These are phyloP conservation scores for Ploettnerulaceae sp. DNA, from an alignment of 2,329 filamentous ascomycete genomes.

Conservation along the genomic window DNA sequence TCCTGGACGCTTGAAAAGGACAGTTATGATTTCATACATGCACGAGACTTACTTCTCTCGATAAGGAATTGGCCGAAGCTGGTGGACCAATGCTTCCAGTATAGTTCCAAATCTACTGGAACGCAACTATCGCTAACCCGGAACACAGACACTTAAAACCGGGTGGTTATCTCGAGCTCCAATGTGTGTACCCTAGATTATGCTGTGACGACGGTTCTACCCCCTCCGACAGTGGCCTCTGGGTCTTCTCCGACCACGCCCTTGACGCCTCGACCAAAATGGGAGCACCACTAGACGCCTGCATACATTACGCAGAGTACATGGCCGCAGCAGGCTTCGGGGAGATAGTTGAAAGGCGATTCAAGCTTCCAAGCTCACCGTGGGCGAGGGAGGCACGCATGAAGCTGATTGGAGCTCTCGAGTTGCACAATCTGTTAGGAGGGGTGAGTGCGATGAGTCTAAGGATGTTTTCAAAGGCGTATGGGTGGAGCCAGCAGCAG, in stretches of 20 bases:
- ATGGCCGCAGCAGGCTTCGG: conserved; percentile 30
- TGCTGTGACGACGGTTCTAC: conserved; percentile 25
- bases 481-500: conserved; percentile 24
- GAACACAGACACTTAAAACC: conserved; percentile 14
- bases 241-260: conserved; percentile 40
- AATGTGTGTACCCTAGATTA: conserved; percentile 19
- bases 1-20: conserved; percentile 43
- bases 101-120: conserved; percentile 22
- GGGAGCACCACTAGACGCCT: conserved; percentile 13
- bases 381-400: conserved; percentile 42
- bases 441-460: conserved; percentile 17
- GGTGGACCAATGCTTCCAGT: conserved; percentile 23
- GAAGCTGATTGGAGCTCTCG: conserved; percentile 21
- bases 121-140: background rate
- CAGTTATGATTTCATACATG: conserved; percentile 47
- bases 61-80: conserved; percentile 22
- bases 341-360: conserved; percentile 28
- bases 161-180: conserved; percentile 24
- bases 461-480: conserved; percentile 19
- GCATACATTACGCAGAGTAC: conserved; percentile 23
- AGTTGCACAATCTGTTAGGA: conserved; percentile 16
- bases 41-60: conserved; percentile 19
- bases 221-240: conserved; percentile 15
- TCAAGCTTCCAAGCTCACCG: conserved; percentile 46
- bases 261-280: conserved; percentile 35